Conservation (phyloP, 306 rosid species). For the Ziziphus jujuba region DNA sequence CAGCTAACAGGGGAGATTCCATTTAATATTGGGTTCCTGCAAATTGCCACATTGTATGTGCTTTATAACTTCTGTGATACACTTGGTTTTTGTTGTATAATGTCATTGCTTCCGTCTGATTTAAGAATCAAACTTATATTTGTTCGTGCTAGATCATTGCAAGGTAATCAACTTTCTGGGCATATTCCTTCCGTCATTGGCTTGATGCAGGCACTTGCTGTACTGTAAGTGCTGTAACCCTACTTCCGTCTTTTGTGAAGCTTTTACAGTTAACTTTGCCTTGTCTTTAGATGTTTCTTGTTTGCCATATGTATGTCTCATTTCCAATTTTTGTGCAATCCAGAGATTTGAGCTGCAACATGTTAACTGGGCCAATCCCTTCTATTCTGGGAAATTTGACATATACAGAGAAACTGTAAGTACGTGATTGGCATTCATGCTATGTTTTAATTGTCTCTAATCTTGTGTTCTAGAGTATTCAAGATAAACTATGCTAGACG, state of each 20-base stretch:
- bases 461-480: not conserved
- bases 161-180: conserved; percentile 87
- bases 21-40: conserved; percentile 82
- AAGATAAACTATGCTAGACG: not conserved
- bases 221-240: conserved; percentile 61
- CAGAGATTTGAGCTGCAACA: conserved; percentile 92
- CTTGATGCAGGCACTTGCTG: conserved; percentile 99
- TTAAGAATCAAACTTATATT: conserved; percentile 15
- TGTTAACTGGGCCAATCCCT: conserved; percentile 79
- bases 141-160: conserved; percentile 66
- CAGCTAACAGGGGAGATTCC: conserved; percentile 82
- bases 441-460: not conserved
- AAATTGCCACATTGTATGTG: conserved; percentile 85
- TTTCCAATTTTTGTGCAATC: conserved; percentile 5
- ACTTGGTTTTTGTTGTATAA: not conserved
- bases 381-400: conserved; percentile 87
- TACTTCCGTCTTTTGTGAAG: conserved; percentile 9
- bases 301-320: conserved; percentile 6
- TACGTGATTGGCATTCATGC: conserved; percentile 6
- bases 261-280: not conserved
- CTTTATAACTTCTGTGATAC: not conserved
- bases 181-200: conserved; percentile 85
- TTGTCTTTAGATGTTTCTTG: not conserved
- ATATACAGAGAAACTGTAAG: conserved; percentile 91
- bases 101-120: not conserved